Base-by-base conservation (phyloP, 116 monocot genomes). In the Papilionanthe hybrid region DNA sequence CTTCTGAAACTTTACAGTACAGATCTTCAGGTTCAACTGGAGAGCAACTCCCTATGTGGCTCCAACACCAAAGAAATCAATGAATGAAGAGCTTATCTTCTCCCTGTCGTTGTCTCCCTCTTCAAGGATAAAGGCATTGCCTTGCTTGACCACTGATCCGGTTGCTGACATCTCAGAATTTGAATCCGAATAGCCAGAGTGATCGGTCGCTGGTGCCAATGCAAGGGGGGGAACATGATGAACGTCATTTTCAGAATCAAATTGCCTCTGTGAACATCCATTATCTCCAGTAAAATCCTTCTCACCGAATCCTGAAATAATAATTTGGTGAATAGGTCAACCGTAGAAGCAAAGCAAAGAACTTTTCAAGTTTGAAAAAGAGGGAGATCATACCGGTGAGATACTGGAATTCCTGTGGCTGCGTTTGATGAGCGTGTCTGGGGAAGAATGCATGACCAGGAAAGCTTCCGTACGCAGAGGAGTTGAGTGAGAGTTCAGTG, bases 51-150 rank as follows among this genome's bases (percentile, higher is more conserved):
- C 7, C 72, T 85, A 91, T 28, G 86, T 85, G 75, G 86, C 82
- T 32, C 90, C 88, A 68, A 93, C 93, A 56, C 93, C 93, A 15
- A 93, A 83, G 82, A 93, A 93, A 85, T 93, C 93, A 79, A 93
- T 82, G 87, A 90, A 93, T 37, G 84, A 82, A 15, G 82, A 42
- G 48, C 80, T 72, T 29, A 84, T 81, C 29, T 79, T 81, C 76
- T 83, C 58, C 73, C 58, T 80, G 55, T 63, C 81, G 55, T 75
- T 48, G 5, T 73, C 44, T 9, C n/a, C n/a, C 18, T 43, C 73
- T 20, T 44, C 73, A 43, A 73, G 9, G 44, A 44, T 73, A 23
- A 73, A 42, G 73, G 18, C 58, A 4, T n/a, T 72, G 69, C 69
- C 69, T 37, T 32, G 15, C 32, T 69, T 69, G 53, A 65, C 58